phyloP scores from a whole-genome alignment of 2,329 filamentous ascomycete genomes.

The Pestalotiopsis sp. region DNA sequence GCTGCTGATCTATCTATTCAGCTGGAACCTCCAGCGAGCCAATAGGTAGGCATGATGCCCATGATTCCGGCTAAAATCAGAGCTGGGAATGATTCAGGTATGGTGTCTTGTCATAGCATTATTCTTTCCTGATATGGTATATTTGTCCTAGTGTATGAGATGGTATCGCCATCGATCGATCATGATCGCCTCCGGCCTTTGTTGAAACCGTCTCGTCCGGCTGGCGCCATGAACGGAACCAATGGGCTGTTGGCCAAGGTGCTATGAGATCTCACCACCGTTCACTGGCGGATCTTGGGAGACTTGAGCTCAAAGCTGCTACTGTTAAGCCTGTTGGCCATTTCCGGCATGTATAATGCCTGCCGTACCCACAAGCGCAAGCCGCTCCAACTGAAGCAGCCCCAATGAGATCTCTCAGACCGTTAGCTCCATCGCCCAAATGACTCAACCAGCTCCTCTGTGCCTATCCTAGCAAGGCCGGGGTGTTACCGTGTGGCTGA shows the following conservation, averaged over 20 bases:
- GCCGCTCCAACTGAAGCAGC: not conserved
- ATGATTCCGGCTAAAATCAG: not conserved
- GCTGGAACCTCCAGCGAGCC: not conserved
- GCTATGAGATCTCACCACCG: not conserved
- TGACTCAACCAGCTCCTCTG: constrained; percentile 1
- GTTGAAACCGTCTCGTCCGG: not conserved
- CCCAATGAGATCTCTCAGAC: not conserved
- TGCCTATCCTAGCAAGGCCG: not conserved
- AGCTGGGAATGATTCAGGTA: not conserved
- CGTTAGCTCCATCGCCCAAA: not conserved
- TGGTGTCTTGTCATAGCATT: not conserved
- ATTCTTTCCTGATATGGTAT: not conserved
- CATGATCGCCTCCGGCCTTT: not conserved
- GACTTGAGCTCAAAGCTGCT: too few relatives aligned
- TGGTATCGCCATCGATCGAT: not conserved
- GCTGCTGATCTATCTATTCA: not conserved
- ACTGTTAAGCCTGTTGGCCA: not conserved
- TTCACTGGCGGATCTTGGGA: not conserved
- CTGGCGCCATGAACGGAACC: not conserved
- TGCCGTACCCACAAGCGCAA: not conserved
- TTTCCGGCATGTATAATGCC: not conserved
- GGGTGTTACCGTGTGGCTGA: not conserved
- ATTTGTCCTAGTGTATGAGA: not conserved
- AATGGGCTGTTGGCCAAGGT: not conserved
- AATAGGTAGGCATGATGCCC: not conserved